Base-by-base conservation (phyloP, 352 stramenopile species). In the Thalassiosira hispida region DNA sequence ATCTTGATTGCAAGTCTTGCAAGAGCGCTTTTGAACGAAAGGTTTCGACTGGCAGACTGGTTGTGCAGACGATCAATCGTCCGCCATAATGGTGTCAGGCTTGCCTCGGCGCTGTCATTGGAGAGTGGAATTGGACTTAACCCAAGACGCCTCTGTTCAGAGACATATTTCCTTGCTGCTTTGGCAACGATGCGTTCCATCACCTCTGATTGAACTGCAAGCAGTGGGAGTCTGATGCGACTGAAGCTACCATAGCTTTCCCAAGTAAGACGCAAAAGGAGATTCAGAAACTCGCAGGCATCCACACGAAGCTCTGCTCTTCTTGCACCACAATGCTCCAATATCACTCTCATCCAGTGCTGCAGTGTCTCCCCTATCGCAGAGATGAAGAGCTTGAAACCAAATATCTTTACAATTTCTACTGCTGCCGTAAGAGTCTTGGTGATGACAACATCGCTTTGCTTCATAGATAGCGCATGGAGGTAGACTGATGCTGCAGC, bases 371-470 rank as follows among this genome's bases (percentile, higher is more conserved):
- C 89, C 20, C 89, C 87, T 3, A 95, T 69, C 44, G 88, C 87
- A 65, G 88, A 73, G 12, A 94, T 79, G 59, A 95, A 95, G 22
- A 92, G 64, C 73, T 93, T 91, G 25, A 95, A 90, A 2, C 90
- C 90, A 83, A 94, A 93, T 38, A 94, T 93, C 55, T 94, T 93
- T 0, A 95, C 77, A 20, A 94, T 83, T 74, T 95, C 90, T n/a
- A 90, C 73, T 49, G 80, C 82, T 22, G 85, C 87, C 67, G 79
- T 87, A 14, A 95, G 69, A 25, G 88, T 89, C 46, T 87, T 89
- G 0, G 80, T 78, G 22, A 92, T 69, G 2, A 73, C 84, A 68
- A 92, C 79, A 79, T 95, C 90, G 73, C 88, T 94, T 53, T 93
- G 72, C 40, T 78, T 77, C 63, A 94, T 77, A 7, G 83, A 82